Base-by-base conservation (phyloP, 2,329 filamentous ascomycete species). In the Fusarium sarcochroum region DNA sequence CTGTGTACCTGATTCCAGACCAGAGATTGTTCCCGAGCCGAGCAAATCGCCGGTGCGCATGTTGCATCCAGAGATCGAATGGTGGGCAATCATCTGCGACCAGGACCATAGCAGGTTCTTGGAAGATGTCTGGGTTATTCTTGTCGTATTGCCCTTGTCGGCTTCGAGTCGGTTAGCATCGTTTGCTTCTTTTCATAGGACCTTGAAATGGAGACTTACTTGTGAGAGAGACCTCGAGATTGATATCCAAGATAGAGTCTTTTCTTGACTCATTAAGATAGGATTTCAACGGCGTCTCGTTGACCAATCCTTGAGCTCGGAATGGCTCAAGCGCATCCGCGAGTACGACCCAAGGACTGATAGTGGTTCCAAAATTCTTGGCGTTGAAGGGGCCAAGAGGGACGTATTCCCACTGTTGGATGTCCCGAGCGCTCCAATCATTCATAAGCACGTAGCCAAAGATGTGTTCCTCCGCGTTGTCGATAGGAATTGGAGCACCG, bases 21-120 rank as follows among this genome's bases (percentile, higher is more conserved):
- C 92, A 0, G 80, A 81, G 64, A 95, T 94, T 0, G 92, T 95
- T 8, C 92, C 93, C 2, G 90, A 92, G 3, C 92, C 93, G 3
- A 96, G 80, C 32, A 96, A 77, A 73, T 96, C 93, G 44, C 93
- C 93, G 0, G 89, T 85, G 7, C 88, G 86, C 80, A 96, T 83
- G 13, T 90, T 89, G 77, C 93, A 96, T 3, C 93, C 93, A 0
- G 89, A 91, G 49, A 93, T 86, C 3, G 90, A 90, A 76, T 96
- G 93, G 78, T 96, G 93, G 1, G 93, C 87, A 50, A 96, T 82
- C 92, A 95, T 94, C 76, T 96, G 93, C 2, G 91, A 86, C 81
- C 93, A 96, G 0, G 92, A 94, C 85, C 89, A 96, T 2, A 95
- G 84, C 3, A 96, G 83, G 54, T 83, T 78, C 42, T 73, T 77